phyloP scores from a whole-genome alignment of 306 rosid genomes.

The Vigna reflexopilosa region DNA sequence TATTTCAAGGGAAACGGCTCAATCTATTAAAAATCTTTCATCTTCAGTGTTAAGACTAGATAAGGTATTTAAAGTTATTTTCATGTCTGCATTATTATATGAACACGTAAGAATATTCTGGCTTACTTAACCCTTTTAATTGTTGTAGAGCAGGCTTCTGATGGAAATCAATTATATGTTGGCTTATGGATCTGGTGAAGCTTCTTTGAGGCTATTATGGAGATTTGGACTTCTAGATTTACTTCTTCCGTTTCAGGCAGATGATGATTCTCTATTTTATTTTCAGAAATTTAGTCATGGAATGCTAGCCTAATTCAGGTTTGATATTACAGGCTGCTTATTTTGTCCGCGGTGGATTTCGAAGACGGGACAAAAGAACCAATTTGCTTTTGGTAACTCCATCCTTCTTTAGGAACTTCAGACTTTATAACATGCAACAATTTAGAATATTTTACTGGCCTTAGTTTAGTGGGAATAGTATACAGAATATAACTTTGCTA shows the following conservation, averaged over 20 bases:
- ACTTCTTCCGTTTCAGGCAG: slow-evolving; percentile 84
- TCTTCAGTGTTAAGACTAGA: slow-evolving; percentile 68
- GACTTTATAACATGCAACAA: neutral
- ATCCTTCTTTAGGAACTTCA: slow-evolving; percentile 34
- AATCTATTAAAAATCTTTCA: slow-evolving; percentile 58
- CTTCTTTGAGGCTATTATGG: slow-evolving; percentile 85
- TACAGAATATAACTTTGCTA: slow-evolving; percentile 25
- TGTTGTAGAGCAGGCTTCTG: slow-evolving; percentile 76
- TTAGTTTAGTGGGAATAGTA: slow-evolving; percentile 14
- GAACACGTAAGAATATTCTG: slow-evolving; percentile 27
- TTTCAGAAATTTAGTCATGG: slow-evolving; percentile 36
- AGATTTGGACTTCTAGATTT: slow-evolving; percentile 84
- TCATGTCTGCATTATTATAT: slow-evolving; percentile 37
- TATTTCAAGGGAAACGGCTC: slow-evolving; percentile 81
- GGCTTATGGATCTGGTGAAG: slow-evolving; percentile 90
- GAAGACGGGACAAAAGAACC: slow-evolving; percentile 78
- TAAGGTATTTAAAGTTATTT: slow-evolving; percentile 63
- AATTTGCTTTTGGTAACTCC: slow-evolving; percentile 88
- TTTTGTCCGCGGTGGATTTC: slow-evolving; percentile 71
- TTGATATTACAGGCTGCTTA: slow-evolving; percentile 79
- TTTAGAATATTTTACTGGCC: neutral
- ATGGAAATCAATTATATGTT: slow-evolving; percentile 93
- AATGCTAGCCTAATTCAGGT: slow-evolving; percentile 35
- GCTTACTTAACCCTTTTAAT: slow-evolving; percentile 39
- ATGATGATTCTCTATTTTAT: slow-evolving; percentile 14